A percentile compares a stretch with the other conserved stretches of the same genome.
These are phyloP conservation scores for Diaporthe batatas DNA, from an alignment of 2,329 filamentous ascomycete genomes.

Conservation along the genomic window DNA sequence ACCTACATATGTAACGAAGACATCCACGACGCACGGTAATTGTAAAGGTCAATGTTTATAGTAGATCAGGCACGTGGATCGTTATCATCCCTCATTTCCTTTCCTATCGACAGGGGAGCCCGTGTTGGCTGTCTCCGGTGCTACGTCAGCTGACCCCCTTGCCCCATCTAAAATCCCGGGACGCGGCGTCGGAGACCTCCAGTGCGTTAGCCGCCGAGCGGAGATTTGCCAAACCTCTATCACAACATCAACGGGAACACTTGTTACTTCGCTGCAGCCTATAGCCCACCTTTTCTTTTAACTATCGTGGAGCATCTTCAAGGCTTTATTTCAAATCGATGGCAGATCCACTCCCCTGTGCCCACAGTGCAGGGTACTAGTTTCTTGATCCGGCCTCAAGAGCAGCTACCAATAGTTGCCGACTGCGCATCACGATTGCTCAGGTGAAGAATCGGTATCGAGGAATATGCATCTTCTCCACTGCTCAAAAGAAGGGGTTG, in stretches of 20 bases:
- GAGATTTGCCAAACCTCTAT: not conserved
- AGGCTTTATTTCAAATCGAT: not conserved
- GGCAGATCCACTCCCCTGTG: not conserved
- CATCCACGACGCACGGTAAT: too few species aligned
- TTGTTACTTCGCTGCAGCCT: not conserved
- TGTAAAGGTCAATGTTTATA: too few species aligned
- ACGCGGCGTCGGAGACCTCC: not conserved
- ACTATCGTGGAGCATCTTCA: not conserved
- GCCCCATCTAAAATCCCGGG: not conserved
- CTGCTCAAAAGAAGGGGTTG: not conserved
- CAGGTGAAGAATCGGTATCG: not conserved
- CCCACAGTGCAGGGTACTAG: not conserved
- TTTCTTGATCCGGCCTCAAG: not conserved
- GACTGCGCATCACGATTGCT: not conserved
- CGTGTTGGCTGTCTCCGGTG: not conserved
- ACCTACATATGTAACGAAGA: too few species aligned
- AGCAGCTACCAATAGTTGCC: not conserved
- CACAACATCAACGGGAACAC: not conserved
- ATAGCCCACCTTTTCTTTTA: not conserved
- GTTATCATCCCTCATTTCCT: too few species aligned
- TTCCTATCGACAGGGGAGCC: not conserved
- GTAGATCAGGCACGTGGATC: too few species aligned
- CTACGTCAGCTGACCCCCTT: not conserved
- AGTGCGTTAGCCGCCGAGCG: not conserved
- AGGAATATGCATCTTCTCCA: conserved; percentile 10